Conservation (phyloP, 768 basidiomycete species). For the Roridomyces roridus region DNA sequence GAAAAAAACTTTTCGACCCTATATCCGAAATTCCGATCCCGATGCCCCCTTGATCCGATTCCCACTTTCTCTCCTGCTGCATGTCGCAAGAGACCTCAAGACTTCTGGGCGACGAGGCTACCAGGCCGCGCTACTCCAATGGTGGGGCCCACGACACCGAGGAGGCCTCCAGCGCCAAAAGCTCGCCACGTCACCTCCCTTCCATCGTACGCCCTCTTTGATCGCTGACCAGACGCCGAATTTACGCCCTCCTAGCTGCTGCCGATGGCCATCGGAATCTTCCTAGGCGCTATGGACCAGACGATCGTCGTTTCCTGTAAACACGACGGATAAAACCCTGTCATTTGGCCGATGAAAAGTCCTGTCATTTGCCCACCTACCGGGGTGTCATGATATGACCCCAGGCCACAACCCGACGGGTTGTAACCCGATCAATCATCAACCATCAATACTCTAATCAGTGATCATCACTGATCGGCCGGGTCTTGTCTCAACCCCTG, state of each 20-base stretch:
- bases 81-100: conserved; percentile 45
- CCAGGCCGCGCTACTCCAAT: conserved; percentile 15
- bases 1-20: too few species aligned
- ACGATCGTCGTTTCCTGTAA: conserved; percentile 56
- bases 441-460: too few species aligned
- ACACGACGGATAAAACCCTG: too few species aligned
- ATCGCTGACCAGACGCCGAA: neutral
- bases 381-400: too few species aligned
- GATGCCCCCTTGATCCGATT: too few species aligned
- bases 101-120: conserved; percentile 29
- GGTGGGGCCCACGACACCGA: conserved; percentile 9
- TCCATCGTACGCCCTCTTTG: conserved; percentile 32
- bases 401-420: too few species aligned
- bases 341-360: too few species aligned
- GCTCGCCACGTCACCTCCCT: conserved; percentile 2
- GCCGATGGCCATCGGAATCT: conserved; percentile 55
- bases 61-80: neutral
- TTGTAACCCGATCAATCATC: too few species aligned
- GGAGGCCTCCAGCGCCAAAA: conserved; percentile 20
- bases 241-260: conserved; percentile 37
- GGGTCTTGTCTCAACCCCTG: too few species aligned
- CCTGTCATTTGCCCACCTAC: too few species aligned
- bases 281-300: conserved; percentile 54
- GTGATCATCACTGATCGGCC: too few species aligned
- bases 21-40: too few species aligned